Base-by-base conservation (phyloP, 306 rosid species). In the Pyrus pyrifolia region DNA sequence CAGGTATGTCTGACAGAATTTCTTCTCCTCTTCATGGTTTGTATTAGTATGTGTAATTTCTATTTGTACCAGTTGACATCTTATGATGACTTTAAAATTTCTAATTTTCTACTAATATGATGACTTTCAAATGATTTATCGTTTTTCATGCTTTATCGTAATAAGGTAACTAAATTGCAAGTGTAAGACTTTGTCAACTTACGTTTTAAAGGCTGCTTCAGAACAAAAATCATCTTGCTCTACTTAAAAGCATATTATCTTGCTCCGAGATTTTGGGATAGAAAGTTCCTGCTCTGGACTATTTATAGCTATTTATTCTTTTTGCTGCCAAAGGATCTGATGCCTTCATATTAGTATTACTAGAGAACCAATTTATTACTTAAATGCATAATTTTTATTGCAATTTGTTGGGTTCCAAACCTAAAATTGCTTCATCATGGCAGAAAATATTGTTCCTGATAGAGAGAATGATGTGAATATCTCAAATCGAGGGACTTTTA, bases 401-500 rank as follows among this genome's bases (percentile, higher is more conserved):
- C 35, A 38, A 40, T 69, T 67, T 29, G 18, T 65, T 42, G 53
- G 40, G 58, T 81, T 75, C 33, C 33, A 38, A 70, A 74, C 57
- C 79, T 68, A 17, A 29, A 52, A 53, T 53, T 49, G 45, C 44
- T 71, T 70, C 29, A 22, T 53, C 68, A 76, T 71, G 82, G 85
- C 92, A 89, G 97, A 69, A 69, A 78, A 78, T 8, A 75, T 75
- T 38, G 64, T 79, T 78, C 38, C 81, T 73, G 85, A 71, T 83
- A 58, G 61, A 23, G 86, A 79, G 83, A 81, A 78, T 80, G 88
- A 72, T 30, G 42, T 80, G 68, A 66, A 67, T 66, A 67, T 45
- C 30, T 69, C 82, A 65, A 86, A 29, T 62, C 58, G 63, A 33
- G 74, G 64, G 78, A 84, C 85, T 30, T 86, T 78, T 68, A 92